These are phyloP conservation scores for Phlebiopsis flavidoalba DNA, from an alignment of 768 basidiomycete genomes.

Conservation along the genomic window DNA sequence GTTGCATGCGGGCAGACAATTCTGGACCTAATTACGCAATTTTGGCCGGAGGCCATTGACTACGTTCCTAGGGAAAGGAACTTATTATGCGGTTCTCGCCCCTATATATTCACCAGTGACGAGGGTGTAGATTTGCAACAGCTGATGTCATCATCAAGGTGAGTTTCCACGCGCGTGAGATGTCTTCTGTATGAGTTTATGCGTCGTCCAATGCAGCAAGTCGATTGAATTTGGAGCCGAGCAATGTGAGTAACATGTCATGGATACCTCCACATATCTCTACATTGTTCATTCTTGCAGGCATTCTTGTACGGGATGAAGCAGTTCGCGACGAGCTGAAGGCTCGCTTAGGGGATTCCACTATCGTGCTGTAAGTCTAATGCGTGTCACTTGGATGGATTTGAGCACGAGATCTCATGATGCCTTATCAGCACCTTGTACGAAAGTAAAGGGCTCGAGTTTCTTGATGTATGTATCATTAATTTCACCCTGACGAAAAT, in stretches of 20 bases:
- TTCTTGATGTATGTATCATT: constrained; percentile 45
- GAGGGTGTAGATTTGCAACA: constrained; percentile 43
- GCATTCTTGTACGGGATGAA: constrained; percentile 66
- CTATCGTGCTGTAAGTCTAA: constrained; percentile 48
- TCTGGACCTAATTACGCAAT: constrained; percentile 52
- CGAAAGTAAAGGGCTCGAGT: constrained; percentile 65
- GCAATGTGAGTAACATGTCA: constrained; percentile 42
- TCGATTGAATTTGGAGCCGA: constrained; percentile 57
- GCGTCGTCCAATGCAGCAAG: constrained; percentile 27
- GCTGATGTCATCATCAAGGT: constrained; percentile 52
- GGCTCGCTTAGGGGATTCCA: constrained; percentile 48
- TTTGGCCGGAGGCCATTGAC: constrained; percentile 67
- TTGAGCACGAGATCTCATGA: neutral
- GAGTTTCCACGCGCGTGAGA: neutral
- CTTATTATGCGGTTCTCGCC: constrained; percentile 46
- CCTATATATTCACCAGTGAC: constrained; percentile 46
- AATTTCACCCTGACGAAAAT: neutral
- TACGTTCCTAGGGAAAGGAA: constrained; percentile 50
- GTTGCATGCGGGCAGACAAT: constrained; percentile 66
- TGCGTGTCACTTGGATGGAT: neutral
- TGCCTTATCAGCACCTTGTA: constrained; percentile 39
- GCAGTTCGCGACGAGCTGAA: constrained; percentile 41
- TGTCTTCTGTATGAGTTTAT: too few species aligned
- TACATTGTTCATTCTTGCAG: constrained; percentile 27
- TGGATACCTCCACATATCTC: neutral